Evolutionary conservation across 2,329 filamentous ascomycete species (phyloP).

Genomic region (Diaporthe vaccinii): DNA sequence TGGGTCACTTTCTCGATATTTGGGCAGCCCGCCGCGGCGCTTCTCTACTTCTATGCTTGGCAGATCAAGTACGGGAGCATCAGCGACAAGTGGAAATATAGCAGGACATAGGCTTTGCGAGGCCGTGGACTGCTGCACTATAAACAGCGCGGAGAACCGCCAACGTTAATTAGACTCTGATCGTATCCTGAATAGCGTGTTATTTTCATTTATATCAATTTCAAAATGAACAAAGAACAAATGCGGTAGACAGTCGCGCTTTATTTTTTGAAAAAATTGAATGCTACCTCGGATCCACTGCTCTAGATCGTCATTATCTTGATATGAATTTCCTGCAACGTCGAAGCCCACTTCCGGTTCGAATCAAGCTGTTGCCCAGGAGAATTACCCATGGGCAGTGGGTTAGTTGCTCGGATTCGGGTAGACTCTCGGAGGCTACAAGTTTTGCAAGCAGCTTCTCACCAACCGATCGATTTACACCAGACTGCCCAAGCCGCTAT

Average conservation of each 20-base stretch:
- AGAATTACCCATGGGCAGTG: background rate
- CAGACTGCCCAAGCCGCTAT: background rate
- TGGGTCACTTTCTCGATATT: conserved; percentile 97
- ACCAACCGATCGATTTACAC: too few relatives aligned
- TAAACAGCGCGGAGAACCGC: background rate
- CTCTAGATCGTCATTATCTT: background rate
- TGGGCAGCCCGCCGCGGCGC: conserved; percentile 90
- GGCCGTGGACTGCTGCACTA: background rate
- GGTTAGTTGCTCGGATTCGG: too few relatives aligned
- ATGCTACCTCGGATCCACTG: too few relatives aligned
- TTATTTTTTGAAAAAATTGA: background rate
- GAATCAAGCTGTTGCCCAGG: background rate
- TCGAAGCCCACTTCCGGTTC: background rate
- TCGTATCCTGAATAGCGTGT: conserved; percentile 1
- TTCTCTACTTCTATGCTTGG: conserved; percentile 98
- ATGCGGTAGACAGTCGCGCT: background rate
- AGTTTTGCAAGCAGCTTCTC: background rate
- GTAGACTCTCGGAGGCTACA: background rate
- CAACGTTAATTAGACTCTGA: background rate
- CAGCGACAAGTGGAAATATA: conserved; percentile 56
- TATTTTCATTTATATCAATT: background rate
- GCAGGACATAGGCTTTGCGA: background rate
- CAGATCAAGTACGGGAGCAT: conserved; percentile 96
- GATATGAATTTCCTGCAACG: background rate
- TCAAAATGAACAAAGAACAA: background rate